These are phyloP conservation scores for Aspergillus sp. DNA, from an alignment of 2,329 filamentous ascomycete genomes.

Conservation along the genomic window DNA sequence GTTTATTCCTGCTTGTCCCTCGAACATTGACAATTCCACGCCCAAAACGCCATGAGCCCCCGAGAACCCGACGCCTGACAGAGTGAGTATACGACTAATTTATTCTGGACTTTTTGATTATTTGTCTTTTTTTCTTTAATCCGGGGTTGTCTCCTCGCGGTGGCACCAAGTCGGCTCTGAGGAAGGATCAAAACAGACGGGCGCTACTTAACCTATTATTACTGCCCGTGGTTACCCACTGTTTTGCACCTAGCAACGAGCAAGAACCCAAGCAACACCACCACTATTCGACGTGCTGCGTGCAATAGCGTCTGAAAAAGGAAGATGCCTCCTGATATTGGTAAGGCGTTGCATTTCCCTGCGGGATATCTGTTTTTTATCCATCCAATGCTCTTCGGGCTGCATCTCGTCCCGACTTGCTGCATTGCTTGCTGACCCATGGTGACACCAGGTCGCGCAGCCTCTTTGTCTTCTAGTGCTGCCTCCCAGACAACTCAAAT, in stretches of 20 bases:
- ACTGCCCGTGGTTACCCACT: conserved; percentile 30
- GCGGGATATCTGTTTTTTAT: conserved; percentile 6
- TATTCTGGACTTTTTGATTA: not conserved
- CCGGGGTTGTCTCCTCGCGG: conserved; percentile 7
- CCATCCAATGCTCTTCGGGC: not conserved
- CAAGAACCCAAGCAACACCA: conserved; percentile 16
- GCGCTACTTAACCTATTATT: conserved; percentile 14
- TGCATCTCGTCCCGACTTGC: not conserved
- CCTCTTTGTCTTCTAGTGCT: conserved; percentile 37
- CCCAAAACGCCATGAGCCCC: conserved; percentile 24
- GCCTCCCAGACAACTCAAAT: conserved; percentile 41
- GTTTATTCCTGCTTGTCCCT: conserved; percentile 35
- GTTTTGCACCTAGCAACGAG: conserved; percentile 23
- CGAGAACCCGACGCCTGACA: conserved; percentile 19
- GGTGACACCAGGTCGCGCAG: conserved; percentile 32
- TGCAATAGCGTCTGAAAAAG: conserved; percentile 17
- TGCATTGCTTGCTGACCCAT: conserved; percentile 17
- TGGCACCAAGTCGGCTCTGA: conserved; percentile 20
- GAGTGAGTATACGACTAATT: not conserved
- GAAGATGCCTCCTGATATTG: conserved; percentile 35
- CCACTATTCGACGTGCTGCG: conserved; percentile 12
- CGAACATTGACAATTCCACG: conserved; percentile 17
- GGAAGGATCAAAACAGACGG: conserved; percentile 29
- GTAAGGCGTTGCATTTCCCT: conserved; percentile 26
- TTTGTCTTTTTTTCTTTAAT: not conserved